These are phyloP conservation scores for Hypomontagnella submonticulosa DNA, from an alignment of 495 filamentous ascomycete genomes.

Conservation along the genomic window DNA sequence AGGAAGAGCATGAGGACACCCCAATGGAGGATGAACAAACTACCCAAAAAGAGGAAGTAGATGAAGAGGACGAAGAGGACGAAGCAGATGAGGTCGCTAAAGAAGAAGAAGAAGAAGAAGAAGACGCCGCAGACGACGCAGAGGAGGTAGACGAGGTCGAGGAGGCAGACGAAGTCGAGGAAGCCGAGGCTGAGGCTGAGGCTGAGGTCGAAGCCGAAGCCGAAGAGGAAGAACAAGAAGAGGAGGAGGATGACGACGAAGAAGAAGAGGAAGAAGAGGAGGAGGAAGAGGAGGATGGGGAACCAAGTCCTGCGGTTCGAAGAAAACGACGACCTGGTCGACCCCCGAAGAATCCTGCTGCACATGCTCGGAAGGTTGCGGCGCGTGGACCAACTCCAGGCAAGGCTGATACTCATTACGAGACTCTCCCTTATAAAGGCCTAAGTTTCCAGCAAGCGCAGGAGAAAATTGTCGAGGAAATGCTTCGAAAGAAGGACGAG, in stretches of 20 bases:
- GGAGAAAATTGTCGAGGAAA: constrained; percentile 77
- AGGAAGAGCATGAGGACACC: constrained; percentile 27
- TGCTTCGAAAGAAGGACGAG: constrained; percentile 71
- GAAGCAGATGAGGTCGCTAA: constrained; percentile 43
- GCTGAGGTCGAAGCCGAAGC: constrained; percentile 47
- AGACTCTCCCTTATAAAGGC: constrained; percentile 66
- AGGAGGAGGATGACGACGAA: constrained; percentile 31
- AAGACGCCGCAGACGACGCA: constrained; percentile 23
- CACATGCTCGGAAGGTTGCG: constrained; percentile 40
- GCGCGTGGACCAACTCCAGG: constrained; percentile 38
- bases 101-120: constrained; percentile 43
- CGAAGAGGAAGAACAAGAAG: constrained; percentile 39
- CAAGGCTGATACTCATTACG: constrained; percentile 63
- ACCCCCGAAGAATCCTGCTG: constrained; percentile 47
- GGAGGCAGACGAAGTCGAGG: constrained; percentile 41
- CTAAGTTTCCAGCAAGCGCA: constrained; percentile 82
- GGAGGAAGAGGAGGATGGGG: constrained; percentile 51
- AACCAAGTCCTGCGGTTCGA: constrained; percentile 48
- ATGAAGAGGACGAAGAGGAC: constrained; percentile 37
- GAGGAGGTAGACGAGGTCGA: constrained; percentile 33
- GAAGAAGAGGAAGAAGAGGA: constrained; percentile 43
- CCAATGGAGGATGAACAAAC: constrained; percentile 28
- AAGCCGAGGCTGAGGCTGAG: constrained; percentile 9
- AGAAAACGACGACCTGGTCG: constrained; percentile 41
- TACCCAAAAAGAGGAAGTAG: constrained; percentile 35